phyloP scores from a whole-genome alignment of 2,329 filamentous ascomycete genomes.

The Monosporascus sp. region DNA sequence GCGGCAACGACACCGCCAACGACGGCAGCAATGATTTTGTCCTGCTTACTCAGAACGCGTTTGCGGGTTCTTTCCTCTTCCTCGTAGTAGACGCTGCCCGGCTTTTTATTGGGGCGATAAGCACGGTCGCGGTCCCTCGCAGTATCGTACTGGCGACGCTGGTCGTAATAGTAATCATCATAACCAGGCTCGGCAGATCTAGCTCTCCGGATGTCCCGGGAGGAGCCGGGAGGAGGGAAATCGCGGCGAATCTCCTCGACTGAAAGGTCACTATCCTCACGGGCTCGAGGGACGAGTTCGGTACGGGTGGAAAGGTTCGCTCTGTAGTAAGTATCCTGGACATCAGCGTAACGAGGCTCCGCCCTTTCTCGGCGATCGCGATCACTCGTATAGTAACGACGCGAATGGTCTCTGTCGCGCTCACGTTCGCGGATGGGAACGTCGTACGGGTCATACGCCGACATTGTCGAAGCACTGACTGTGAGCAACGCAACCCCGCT shows the following conservation, averaged over 20 bases:
- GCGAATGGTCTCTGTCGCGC: constrained; percentile 24
- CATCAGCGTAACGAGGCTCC: constrained; percentile 49
- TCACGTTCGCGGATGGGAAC: constrained; percentile 33
- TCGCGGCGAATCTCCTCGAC: constrained; percentile 81
- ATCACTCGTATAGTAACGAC: constrained; percentile 41
- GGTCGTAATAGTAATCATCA: constrained; percentile 57
- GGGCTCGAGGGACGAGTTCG: constrained; percentile 52
- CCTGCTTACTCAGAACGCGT: constrained; percentile 54
- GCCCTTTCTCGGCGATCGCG: constrained; percentile 48
- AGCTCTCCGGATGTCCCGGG: constrained; percentile 51
- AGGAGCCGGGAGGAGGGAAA: constrained; percentile 67
- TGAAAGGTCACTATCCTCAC: constrained; percentile 69
- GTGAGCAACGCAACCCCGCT: constrained; percentile 4
- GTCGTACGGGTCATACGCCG: constrained; percentile 52
- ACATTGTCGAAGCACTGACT: constrained; percentile 31
- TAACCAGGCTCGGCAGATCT: constrained; percentile 58
- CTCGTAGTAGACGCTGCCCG: constrained; percentile 48
- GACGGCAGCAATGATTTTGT: constrained; percentile 63
- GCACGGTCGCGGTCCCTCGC: constrained; percentile 31
- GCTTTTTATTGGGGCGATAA: constrained; percentile 41
- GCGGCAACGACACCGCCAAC: constrained; percentile 60
- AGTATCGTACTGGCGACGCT: constrained; percentile 22
- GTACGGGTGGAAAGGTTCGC: constrained; percentile 35
- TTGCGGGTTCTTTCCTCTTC: constrained; percentile 51
- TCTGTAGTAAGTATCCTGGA: constrained; percentile 44